A percentile compares a stretch with the other conserved stretches of the same genome.
These are phyloP conservation scores for Colletotrichum liaoningense DNA, from an alignment of 2,329 filamentous ascomycete species.

Conservation along the genomic window DNA sequence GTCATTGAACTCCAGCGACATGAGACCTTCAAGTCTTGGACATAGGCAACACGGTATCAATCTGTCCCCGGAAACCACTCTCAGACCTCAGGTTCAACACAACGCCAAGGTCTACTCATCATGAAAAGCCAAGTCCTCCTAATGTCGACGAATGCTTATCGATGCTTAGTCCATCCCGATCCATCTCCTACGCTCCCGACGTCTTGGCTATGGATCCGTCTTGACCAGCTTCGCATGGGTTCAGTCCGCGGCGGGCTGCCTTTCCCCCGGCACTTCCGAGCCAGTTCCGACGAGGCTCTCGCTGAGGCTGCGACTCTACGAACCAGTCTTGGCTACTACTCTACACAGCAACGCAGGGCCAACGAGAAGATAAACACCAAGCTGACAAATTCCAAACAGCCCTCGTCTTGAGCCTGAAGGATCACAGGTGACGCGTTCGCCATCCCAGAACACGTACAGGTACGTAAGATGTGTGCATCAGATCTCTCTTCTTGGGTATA, in stretches of 20 bases:
- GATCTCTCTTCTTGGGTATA: constrained; percentile 11
- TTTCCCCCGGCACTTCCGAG: background rate
- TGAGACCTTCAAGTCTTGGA: background rate
- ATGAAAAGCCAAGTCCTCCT: background rate
- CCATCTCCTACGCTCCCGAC: background rate
- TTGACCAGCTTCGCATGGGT: background rate
- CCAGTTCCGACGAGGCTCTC: background rate
- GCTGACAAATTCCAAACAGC: background rate
- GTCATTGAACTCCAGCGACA: background rate
- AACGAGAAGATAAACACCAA: background rate
- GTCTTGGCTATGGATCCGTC: background rate
- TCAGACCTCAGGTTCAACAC: background rate
- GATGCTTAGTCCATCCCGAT: background rate
- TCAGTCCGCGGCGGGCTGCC: background rate
- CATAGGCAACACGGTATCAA: background rate
- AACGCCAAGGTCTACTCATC: background rate
- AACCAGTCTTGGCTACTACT: background rate
- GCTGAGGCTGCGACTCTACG: background rate
- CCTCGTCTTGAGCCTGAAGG: background rate
- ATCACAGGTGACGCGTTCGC: background rate
- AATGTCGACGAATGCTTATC: background rate
- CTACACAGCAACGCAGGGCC: background rate
- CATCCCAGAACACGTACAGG: background rate
- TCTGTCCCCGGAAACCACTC: background rate
- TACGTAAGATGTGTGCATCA: background rate